Conservation (phyloP, 1,139 yeast species). For the Hanseniaspora uvarum region DNA sequence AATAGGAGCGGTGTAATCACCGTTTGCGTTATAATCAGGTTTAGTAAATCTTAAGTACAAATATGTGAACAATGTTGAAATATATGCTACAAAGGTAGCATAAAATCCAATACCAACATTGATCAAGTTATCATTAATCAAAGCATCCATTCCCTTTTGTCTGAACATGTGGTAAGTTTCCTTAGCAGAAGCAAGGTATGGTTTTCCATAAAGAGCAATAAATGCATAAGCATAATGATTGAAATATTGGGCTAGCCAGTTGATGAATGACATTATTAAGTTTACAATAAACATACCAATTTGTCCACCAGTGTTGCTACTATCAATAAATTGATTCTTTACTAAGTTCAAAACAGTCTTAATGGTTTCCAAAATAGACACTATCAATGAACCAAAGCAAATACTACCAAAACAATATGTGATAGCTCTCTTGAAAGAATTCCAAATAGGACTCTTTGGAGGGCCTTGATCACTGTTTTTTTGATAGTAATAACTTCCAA, state of each 20-base stretch:
- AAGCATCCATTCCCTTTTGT: slow-evolving; percentile 74
- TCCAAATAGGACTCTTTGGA: slow-evolving; percentile 71
- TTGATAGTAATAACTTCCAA: slow-evolving; percentile 84
- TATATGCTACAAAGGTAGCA: slow-evolving; percentile 58
- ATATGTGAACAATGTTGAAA: slow-evolving; percentile 59
- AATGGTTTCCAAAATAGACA: slow-evolving; percentile 59
- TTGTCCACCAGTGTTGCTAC: slow-evolving; percentile 46
- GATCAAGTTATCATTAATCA: slow-evolving; percentile 75
- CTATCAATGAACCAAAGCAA: slow-evolving; percentile 77
- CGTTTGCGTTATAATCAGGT: slow-evolving; percentile 58
- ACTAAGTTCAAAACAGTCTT: slow-evolving; percentile 39
- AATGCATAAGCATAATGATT: slow-evolving; percentile 86
- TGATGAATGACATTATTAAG: slow-evolving; percentile 52
- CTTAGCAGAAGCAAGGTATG: slow-evolving; percentile 63
- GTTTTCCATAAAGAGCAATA: slow-evolving; percentile 76
- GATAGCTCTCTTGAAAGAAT: slow-evolving; percentile 72
- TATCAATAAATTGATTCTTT: slow-evolving; percentile 30
- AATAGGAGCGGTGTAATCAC: slow-evolving; percentile 64
- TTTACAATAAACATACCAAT: slow-evolving; percentile 49
- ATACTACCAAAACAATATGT: slow-evolving; percentile 86
- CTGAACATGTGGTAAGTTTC: slow-evolving; percentile 74
- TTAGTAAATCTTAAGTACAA: slow-evolving; percentile 62
- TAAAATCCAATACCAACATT: slow-evolving; percentile 67
- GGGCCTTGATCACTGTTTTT: slow-evolving; percentile 68
- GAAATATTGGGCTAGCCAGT: slow-evolving; percentile 76